A percentile compares a stretch with the other conserved stretches of the same genome.
phyloP scores from a whole-genome alignment of 257 asterid genomes.

The Solanum bulbocastanum region DNA sequence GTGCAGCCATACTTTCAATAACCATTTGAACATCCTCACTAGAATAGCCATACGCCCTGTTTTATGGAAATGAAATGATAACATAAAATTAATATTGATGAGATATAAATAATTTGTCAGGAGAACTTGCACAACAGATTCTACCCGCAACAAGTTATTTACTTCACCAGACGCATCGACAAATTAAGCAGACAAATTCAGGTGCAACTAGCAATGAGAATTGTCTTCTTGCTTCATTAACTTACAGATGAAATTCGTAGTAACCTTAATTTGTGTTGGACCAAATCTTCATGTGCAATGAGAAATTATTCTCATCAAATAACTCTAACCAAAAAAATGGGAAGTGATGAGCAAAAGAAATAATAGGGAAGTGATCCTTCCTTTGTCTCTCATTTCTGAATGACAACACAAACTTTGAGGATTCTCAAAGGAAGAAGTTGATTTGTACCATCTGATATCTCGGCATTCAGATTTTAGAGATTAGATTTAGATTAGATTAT shows the following conservation, averaged over 20 bases:
- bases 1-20: constrained; percentile 96
- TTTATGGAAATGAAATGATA: constrained; percentile 10
- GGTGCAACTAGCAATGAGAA: neutral
- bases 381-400: neutral
- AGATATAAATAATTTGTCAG: neutral
- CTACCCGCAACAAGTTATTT: neutral
- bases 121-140: neutral
- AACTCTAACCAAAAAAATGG: neutral
- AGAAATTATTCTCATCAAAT: neutral
- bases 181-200: neutral
- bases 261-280: neutral
- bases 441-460: neutral
- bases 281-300: neutral
- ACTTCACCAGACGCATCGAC: neutral
- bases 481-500: neutral
- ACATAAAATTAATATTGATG: constrained; percentile 1
- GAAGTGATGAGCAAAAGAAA: neutral
- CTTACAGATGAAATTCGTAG: neutral
- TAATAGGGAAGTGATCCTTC: neutral
- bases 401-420: neutral
- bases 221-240: neutral
- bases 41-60: constrained; percentile 94
- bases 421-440: neutral
- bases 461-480: neutral
- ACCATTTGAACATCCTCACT: constrained; percentile 99